Conservation (phyloP, 768 basidiomycete species). For the Mrakia blollopis region DNA sequence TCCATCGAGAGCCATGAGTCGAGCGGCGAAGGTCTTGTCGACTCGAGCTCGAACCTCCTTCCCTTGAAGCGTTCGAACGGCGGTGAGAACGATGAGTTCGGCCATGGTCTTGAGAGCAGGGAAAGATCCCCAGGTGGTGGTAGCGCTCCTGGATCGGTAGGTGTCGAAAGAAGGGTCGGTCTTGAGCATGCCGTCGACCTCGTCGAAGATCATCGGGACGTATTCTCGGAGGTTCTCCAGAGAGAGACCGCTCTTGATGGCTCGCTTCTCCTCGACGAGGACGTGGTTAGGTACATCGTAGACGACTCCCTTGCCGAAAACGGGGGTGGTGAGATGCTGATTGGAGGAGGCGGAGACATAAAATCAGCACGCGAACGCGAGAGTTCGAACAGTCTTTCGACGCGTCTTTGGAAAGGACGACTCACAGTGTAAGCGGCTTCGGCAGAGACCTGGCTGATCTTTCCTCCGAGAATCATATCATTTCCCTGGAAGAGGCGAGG, state of each 20-base stretch:
- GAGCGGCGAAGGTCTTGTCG: constrained; percentile 75
- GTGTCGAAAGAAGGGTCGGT: constrained; percentile 58
- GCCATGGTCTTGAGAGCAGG: constrained; percentile 66
- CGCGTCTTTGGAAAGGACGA: no score
- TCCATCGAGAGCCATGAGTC: constrained; percentile 79
- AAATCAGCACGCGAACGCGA: background rate
- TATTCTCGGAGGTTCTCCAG: constrained; percentile 86
- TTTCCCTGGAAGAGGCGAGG: constrained; percentile 54
- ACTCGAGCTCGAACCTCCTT: constrained; percentile 73
- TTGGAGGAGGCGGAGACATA: constrained; percentile 34
- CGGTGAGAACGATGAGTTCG: constrained; percentile 91
- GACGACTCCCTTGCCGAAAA: constrained; percentile 95
- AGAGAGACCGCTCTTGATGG: constrained; percentile 84
- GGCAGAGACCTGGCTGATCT: constrained; percentile 82
- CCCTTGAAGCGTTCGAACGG: constrained; percentile 88
- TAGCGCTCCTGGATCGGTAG: constrained; percentile 48
- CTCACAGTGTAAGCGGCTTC: constrained; percentile 83
- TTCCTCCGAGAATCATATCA: constrained; percentile 91
- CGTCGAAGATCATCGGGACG: constrained; percentile 62
- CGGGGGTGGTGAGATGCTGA: constrained; percentile 84
- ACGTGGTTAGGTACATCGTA: constrained; percentile 94
- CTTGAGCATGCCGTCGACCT: constrained; percentile 63
- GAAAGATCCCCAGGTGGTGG: constrained; percentile 61
- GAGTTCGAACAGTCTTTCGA: background rate
- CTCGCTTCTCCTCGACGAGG: constrained; percentile 96